A percentile compares a stretch with the other conserved stretches of the same genome.
These are phyloP conservation scores for Fusarium virguliforme DNA, from an alignment of 2,329 filamentous ascomycete species.

Conservation along the genomic window DNA sequence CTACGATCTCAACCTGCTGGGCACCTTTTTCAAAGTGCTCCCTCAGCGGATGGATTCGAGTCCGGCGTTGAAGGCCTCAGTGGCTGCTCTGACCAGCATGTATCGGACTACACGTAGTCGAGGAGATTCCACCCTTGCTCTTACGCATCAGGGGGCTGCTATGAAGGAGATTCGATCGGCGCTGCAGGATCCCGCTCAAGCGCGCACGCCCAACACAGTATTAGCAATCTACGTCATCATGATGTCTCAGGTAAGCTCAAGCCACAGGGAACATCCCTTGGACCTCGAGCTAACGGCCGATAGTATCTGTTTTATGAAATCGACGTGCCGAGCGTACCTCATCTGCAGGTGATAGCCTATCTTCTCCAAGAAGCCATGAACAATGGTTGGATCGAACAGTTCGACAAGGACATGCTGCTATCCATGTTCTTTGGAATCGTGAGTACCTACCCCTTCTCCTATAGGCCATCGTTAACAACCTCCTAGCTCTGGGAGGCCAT, in stretches of 20 bases:
- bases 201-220: not conserved
- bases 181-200: not conserved
- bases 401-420: not conserved
- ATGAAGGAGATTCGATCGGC: not conserved
- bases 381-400: conserved; percentile 1
- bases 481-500: not conserved
- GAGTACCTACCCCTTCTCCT: not conserved
- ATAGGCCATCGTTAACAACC: not conserved
- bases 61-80: not conserved
- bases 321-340: not conserved
- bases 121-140: not conserved
- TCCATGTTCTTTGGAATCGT: not conserved
- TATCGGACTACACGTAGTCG: not conserved
- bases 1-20: not conserved
- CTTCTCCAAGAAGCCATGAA: not conserved
- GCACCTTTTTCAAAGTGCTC: not conserved
- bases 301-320: not conserved
- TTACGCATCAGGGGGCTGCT: not conserved
- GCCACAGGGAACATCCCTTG: not conserved
- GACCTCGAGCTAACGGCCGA: not conserved
- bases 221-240: not conserved
- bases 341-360: not conserved
- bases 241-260: conserved; percentile 2
- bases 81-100: not conserved
- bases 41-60: conserved; percentile 12